Percentiles rank a stretch among this genome's conserved stretches.
phyloP scores from a whole-genome alignment of 805 yeast genomes.

The Clavispora phyllophila region DNA sequence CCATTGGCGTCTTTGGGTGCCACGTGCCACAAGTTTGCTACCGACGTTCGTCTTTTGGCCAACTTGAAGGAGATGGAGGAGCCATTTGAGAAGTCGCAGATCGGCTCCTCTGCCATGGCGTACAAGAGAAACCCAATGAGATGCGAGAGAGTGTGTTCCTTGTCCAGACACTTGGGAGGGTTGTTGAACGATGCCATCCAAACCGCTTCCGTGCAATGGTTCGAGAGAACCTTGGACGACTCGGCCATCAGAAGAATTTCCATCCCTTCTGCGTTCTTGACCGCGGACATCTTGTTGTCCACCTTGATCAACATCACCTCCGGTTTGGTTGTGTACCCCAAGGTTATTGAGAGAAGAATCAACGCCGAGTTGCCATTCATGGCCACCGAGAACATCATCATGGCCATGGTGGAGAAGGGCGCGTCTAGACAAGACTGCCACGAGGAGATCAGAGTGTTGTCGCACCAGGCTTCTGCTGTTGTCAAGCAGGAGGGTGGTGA shows the following conservation, averaged over 20 bases:
- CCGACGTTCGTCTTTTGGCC: slow-evolving; percentile 92
- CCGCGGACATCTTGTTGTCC: slow-evolving; percentile 87
- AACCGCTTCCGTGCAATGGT: slow-evolving; percentile 98
- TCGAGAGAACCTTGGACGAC: slow-evolving; percentile 97
- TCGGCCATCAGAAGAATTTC: slow-evolving; percentile 97
- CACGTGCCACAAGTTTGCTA: slow-evolving; percentile 94
- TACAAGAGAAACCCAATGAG: slow-evolving; percentile 99
- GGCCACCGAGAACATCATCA: slow-evolving; percentile 98
- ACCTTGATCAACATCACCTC: slow-evolving; percentile 89
- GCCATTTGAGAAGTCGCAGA: slow-evolving; percentile 97
- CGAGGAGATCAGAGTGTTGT: slow-evolving; percentile 92
- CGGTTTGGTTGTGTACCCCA: slow-evolving; percentile 96
- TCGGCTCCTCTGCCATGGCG: slow-evolving; percentile 98
- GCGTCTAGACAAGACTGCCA: slow-evolving; percentile 98
- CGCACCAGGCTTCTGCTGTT: slow-evolving; percentile 95
- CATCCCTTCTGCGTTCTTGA: slow-evolving; percentile 91
- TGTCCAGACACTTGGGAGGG: slow-evolving; percentile 92
- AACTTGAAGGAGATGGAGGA: slow-evolving; percentile 97
- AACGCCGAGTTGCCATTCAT: slow-evolving; percentile 93
- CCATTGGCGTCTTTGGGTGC: slow-evolving; percentile 96
- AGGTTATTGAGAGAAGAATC: slow-evolving; percentile 96
- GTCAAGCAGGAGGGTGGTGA: slow-evolving; percentile 99
- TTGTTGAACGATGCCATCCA: slow-evolving; percentile 89
- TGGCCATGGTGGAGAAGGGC: slow-evolving; percentile 99
- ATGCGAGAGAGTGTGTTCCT: slow-evolving; percentile 97